Conservation (phyloP, 148 eudicot species). For the Limonium bicolor region DNA sequence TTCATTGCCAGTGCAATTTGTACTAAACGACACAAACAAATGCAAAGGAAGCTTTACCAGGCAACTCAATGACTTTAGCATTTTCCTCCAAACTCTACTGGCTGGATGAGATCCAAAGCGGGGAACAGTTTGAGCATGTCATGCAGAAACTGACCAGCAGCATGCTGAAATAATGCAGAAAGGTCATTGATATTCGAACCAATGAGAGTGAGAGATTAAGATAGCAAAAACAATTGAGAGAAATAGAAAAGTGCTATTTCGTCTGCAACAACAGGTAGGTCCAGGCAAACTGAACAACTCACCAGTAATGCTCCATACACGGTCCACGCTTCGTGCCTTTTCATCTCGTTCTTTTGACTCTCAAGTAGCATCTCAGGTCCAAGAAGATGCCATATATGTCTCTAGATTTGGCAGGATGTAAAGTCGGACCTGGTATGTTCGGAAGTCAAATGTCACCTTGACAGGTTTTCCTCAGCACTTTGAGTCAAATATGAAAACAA, state of each 20-base stretch:
- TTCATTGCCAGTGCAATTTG: not conserved
- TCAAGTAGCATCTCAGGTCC: slow-evolving; percentile 63
- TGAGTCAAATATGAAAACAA: too few species aligned
- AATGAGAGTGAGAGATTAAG: not conserved
- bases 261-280: not conserved
- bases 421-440: slow-evolving; percentile 34
- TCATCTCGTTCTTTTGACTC: slow-evolving; percentile 53
- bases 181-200: not conserved
- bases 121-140: slow-evolving; percentile 54
- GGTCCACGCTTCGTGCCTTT: slow-evolving; percentile 72
- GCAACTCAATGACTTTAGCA: slow-evolving; percentile 24
- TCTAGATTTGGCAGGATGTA: slow-evolving; percentile 61
- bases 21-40: not conserved
- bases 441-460: not conserved
- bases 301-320: slow-evolving; percentile 74
- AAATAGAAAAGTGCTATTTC: not conserved
- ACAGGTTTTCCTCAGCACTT: not conserved
- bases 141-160: slow-evolving; percentile 54
- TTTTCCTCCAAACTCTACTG: slow-evolving; percentile 23
- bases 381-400: slow-evolving; percentile 48
- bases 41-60: not conserved
- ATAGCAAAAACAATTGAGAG: not conserved
- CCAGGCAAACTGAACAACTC: slow-evolving; percentile 7
- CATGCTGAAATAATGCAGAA: slow-evolving; percentile 35
- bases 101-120: slow-evolving; percentile 28